A percentile compares a stretch with the other conserved stretches of the same genome.
Conservation (phyloP, 2,329 filamentous ascomycete genomes). For the Whalleya microplaca region DNA sequence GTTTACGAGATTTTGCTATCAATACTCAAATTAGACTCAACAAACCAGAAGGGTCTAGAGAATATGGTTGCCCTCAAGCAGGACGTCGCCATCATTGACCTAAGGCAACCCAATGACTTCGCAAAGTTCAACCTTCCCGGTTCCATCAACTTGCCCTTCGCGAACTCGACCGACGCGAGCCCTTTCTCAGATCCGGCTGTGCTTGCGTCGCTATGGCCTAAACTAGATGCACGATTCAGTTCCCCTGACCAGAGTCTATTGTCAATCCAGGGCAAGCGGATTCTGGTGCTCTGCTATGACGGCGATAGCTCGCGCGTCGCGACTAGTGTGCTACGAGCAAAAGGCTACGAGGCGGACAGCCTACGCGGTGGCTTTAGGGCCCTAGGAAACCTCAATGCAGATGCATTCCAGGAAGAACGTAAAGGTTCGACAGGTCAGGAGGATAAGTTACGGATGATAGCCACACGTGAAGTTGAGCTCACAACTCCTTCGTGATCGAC, state of each 20-base stretch:
- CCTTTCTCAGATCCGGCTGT: conserved; percentile 51
- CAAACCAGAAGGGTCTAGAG: neutral
- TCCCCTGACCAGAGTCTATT: conserved; percentile 25
- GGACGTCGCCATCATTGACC: conserved; percentile 46
- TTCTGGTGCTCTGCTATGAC: conserved; percentile 56
- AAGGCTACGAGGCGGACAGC: conserved; percentile 51
- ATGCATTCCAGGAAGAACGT: neutral
- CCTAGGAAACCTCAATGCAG: conserved; percentile 6
- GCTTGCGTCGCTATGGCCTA: conserved; percentile 51
- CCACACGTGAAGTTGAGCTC: conserved; percentile 14
- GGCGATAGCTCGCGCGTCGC: conserved; percentile 59
- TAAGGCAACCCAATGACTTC: conserved; percentile 49
- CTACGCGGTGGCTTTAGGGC: conserved; percentile 45
- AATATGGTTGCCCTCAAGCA: conserved; percentile 18
- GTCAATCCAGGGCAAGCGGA: conserved; percentile 37
- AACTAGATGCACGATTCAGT: conserved; percentile 49
- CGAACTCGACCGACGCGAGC: conserved; percentile 39
- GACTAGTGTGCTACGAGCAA: conserved; percentile 56
- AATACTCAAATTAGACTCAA: neutral
- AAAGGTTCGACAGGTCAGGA: neutral
- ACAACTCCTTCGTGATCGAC: conserved; percentile 8
- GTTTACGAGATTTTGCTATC: conserved; percentile 16
- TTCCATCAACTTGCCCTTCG: conserved; percentile 49
- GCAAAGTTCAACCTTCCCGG: conserved; percentile 46
- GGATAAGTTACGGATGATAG: conserved; percentile 6